Evolutionary conservation across 2,329 filamentous ascomycete species (phyloP), one percentile per base, ranked within the genome.

Genomic region (Hymenoscyphus fructigenus): DNA sequence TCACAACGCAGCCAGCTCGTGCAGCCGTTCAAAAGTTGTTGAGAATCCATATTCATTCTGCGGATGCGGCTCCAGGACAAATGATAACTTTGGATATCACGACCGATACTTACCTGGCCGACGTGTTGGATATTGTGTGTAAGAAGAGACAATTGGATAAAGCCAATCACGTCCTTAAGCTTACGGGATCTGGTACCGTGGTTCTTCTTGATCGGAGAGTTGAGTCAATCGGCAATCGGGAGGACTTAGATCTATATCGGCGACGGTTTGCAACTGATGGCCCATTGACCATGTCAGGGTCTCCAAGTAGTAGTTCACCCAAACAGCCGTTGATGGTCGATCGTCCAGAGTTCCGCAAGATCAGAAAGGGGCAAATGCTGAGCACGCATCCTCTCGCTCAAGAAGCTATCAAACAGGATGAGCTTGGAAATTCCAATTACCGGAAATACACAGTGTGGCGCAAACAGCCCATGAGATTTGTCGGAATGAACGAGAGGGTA

Each of bases 401-500:
- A 68, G 85, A 89, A 75, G 81, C 83, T 20, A 78, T 85, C 66
- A 85, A 85, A 77, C 82, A 85, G 70, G 85, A 87, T 63, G 85
- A 87, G 73, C 78, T 85, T 59, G 83, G 81, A 68, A 79, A 79
- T 72, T 81, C 82, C 53, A 87, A 83, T 71, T 90, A 91, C 79
- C 89, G 91, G 73, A 90, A 89, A 71, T 95, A 92, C 77, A 88
- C 86, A 14, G 91, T 96, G 17, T 91, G 90, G 80, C 87, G 91
- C 68, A 92, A 93, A 77, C 91, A 93, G 76, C 88, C 90, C 9
- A 92, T 95, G 84, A 88, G 90, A 28, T 90, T 95, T 71, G 88
- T 91, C 53, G 88, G 87, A 3, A 85, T 90, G 73, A 91, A 91
- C 66, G 90, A 93, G 71, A 86, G 91, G 65, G 85, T 92, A 10